Evolutionary conservation across 2,329 filamentous ascomycete genomes (phyloP).

Genomic region (Trichoderma sp.): DNA sequence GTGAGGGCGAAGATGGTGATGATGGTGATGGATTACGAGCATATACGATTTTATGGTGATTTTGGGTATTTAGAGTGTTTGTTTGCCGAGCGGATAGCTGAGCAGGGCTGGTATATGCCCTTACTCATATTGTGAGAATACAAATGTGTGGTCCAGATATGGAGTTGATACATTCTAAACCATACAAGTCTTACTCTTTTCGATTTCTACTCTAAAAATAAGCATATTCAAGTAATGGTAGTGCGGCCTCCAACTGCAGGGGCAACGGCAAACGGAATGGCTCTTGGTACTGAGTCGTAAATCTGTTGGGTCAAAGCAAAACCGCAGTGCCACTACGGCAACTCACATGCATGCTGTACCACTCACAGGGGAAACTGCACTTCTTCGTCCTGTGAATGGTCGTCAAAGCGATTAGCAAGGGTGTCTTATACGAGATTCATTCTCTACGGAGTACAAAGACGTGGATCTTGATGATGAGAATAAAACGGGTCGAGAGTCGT

Average conservation of each 20-base stretch:
- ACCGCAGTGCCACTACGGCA: background rate
- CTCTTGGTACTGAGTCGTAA: background rate
- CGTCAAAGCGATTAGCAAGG: background rate
- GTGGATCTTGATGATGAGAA: background rate
- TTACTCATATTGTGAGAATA: no score
- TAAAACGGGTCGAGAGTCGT: background rate
- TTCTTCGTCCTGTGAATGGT: background rate
- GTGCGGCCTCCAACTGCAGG: background rate
- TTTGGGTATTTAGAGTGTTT: background rate
- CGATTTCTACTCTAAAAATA: no score
- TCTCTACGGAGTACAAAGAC: background rate
- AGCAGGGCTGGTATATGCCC: background rate
- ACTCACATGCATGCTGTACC: background rate
- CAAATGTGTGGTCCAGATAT: no score
- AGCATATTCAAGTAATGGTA: background rate
- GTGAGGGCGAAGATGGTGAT: background rate
- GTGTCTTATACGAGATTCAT: background rate
- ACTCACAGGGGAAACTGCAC: background rate
- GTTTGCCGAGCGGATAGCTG: background rate
- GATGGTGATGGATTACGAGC: background rate
- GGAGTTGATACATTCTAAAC: no score
- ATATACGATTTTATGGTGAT: background rate
- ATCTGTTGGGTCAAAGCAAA: background rate
- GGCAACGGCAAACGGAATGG: background rate
- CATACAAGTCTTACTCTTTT: no score